phyloP scores from a whole-genome alignment of 805 yeast genomes.

The Suhomyces xylopsoci region DNA sequence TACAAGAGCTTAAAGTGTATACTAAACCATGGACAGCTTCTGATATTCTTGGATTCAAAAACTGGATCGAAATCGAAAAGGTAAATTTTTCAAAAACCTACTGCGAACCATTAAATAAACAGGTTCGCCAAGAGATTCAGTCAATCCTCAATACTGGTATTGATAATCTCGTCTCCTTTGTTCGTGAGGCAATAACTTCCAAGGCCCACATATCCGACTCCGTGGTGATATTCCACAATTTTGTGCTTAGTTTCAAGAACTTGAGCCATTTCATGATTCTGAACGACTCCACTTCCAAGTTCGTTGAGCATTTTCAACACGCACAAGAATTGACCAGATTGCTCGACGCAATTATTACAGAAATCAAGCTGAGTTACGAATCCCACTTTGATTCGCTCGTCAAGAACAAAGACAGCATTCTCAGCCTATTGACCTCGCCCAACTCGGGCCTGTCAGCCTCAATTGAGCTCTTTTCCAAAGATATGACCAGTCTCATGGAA shows the following conservation, averaged over 20 bases:
- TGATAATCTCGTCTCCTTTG: neutral
- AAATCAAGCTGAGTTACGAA: conserved; percentile 6
- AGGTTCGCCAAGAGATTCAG: neutral
- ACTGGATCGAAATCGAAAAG: conserved; percentile 27
- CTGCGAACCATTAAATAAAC: neutral
- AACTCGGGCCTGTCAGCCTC: neutral
- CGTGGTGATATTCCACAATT: conserved; percentile 23
- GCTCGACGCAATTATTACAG: conserved; percentile 1
- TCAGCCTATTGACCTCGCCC: neutral
- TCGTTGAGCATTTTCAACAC: conserved; percentile 10
- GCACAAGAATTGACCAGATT: conserved; percentile 6
- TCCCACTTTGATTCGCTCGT: conserved; percentile 7
- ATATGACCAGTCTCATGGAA: conserved; percentile 25
- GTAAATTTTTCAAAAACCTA: conserved; percentile 10
- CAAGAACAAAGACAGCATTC: neutral
- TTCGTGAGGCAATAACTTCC: neutral
- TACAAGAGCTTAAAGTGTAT: conserved; percentile 9
- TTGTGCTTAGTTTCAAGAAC: conserved; percentile 22
- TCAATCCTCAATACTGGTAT: neutral
- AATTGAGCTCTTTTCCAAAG: conserved; percentile 16
- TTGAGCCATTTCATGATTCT: conserved; percentile 16
- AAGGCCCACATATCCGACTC: conserved; percentile 3
- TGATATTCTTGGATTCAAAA: conserved; percentile 27
- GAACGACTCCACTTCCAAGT: conserved; percentile 13
- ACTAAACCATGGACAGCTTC: conserved; percentile 26